These are phyloP conservation scores for Paxillus rubicundulus DNA, from an alignment of 768 basidiomycete genomes.

Conservation along the genomic window DNA sequence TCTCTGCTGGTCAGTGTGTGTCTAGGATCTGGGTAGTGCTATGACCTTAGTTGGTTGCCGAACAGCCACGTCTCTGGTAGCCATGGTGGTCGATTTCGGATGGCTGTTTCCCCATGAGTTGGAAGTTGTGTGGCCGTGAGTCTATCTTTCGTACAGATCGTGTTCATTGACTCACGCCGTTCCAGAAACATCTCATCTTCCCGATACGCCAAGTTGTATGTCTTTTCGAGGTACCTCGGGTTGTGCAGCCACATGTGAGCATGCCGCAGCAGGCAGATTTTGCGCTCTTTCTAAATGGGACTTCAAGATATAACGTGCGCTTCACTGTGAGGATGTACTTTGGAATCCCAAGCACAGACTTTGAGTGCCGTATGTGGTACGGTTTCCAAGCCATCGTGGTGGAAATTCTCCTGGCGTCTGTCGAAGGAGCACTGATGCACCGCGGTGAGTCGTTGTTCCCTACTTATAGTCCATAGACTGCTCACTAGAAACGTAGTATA, in stretches of 20 bases:
- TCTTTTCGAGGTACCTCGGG: conserved; percentile 15
- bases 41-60: background rate
- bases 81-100: conserved; percentile 19
- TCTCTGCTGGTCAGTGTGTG: conserved; percentile 14
- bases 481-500: conserved; percentile 13
- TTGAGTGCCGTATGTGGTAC: conserved; percentile 17
- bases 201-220: conserved; percentile 8
- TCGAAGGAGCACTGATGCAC: conserved; percentile 14
- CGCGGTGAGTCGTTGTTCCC: conserved; percentile 12
- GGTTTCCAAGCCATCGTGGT: conserved; percentile 11
- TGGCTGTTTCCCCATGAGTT: conserved; percentile 14
- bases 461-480: background rate
- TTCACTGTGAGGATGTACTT: conserved; percentile 20
- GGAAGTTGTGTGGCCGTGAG: conserved; percentile 23
- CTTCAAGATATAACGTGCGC: conserved; percentile 22
- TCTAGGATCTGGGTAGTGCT: background rate
- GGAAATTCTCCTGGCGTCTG: conserved; percentile 15
- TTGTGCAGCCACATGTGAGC: conserved; percentile 20
- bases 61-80: conserved; percentile 5
- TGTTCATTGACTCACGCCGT: background rate
- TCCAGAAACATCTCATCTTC: conserved; percentile 8
- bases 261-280: background rate
- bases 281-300: background rate
- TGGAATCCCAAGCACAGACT: conserved; percentile 2
- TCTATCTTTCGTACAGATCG: background rate